Evolutionary conservation across 306 rosid species (phyloP), one percentile per base, ranked within the genome.

Genomic region (Dryas octopetala): DNA sequence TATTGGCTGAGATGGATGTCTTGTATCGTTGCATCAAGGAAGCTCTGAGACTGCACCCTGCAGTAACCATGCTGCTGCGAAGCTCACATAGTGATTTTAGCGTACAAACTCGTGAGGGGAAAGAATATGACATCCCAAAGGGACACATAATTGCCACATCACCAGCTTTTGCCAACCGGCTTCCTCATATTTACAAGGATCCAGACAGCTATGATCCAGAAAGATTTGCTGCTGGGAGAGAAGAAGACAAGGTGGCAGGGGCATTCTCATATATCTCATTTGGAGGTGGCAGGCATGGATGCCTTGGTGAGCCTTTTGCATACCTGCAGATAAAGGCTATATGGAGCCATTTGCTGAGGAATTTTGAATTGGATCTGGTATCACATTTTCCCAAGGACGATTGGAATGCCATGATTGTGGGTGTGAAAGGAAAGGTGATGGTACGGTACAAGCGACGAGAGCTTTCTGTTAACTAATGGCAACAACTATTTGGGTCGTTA

Each of bases 371-470:
- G 70, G 98, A 95, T 81, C 85, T 90, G 67, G 54, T 89, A 9
- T 95, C 97, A 40, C 97, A 97, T 16, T 95, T 95, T 71, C 98
- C 98, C 4, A 97, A 95, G 84, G 90, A 83, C 10, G 98, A 91
- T 76, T 95, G 97, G 98, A 91, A 95, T 80, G 98, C 98, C 84
- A 95, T 95, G 98, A 97, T 95, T 70, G 98, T 95, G 0, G 98
- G 98, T 54, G 98, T 95, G 64, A 95, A 95, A 73, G 98, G 97
- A 41, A 84, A 90, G 81, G 97, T 90, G 47, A 92, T 95, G 98
- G 97, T 92, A 40, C 90, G 96, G 19, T 95, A 95, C 76, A 95
- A 91, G 86, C 81, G 97, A 13, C 79, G 88, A 86, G 82, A 74
- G 78, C 97, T 95, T 65, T 82, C 85, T 17, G 83, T 79, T 68